Base-by-base conservation (phyloP, 1,284 basidiomycete genomes). In the Ustilago vetiveriae region DNA sequence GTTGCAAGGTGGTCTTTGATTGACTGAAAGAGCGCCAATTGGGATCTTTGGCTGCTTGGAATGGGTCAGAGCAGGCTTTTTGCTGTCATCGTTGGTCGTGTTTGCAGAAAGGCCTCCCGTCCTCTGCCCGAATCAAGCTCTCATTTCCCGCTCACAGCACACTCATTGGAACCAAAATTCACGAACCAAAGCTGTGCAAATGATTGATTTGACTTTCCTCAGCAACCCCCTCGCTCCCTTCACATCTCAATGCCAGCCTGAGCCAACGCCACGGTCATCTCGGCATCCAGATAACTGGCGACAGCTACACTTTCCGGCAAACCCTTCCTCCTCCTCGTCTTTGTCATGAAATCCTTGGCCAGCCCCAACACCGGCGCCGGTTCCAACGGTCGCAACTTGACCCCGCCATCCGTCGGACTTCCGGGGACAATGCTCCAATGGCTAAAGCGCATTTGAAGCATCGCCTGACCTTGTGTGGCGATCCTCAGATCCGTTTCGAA, bases 351-450 rank as follows among this genome's bases (percentile, higher is more conserved):
- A 84, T 98, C 96, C 23, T 83, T 60, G n/a, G 81, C 83, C 36
- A 84, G 73, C n/a, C 78, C 90, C 82, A 98, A 92, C 11, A 94
- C 93, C 42, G 93, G 93, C 23, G 96, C 96, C 46, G 96, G 96
- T 82, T 98, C 96, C 57, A 99, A 85, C 54, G 96, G 95, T 63
- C 94, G 88, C 59, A 98, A 88, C 83, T 93, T 92, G 83, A 99
- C 94, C 68, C 88, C 90, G 67, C 90, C 92, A 84, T 99, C 96
- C 72, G 91, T 94, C 39, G 96, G 96, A 84, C 98, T 94, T 82
- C 94, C 95, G 66, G 95, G 95, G 14, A 98, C 95, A 77, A 97
- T 92, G 36, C 91, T 90, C 95, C 96, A 99, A 81, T 99, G 96
- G 83, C 96, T 93, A 83, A 98, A 98, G 56, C 90, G 88, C 83